These are phyloP conservation scores for Leccinum solheimii DNA, from an alignment of 1,284 basidiomycete species.

Conservation along the genomic window DNA sequence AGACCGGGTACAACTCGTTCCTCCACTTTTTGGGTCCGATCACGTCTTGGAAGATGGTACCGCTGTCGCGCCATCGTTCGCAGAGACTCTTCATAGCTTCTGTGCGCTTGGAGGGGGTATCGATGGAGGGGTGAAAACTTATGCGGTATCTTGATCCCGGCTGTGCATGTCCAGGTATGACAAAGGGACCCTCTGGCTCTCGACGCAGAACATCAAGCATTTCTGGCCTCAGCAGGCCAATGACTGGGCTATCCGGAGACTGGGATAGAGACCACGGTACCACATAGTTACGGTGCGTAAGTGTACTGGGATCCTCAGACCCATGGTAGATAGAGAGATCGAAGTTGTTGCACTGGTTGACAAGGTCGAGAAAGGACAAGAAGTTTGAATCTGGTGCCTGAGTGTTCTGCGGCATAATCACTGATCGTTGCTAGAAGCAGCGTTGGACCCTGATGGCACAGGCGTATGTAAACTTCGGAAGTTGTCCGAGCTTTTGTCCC, in stretches of 20 bases:
- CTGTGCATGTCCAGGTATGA: slow-evolving; percentile 34
- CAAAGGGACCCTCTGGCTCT: slow-evolving; percentile 49
- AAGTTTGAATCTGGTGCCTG: slow-evolving; percentile 33
- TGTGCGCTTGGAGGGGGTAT: slow-evolving; percentile 58
- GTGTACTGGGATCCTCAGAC: slow-evolving; percentile 14
- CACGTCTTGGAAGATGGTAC: slow-evolving; percentile 53
- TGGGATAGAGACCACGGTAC: slow-evolving; percentile 54
- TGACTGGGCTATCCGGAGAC: slow-evolving; percentile 47
- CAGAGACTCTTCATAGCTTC: slow-evolving; percentile 61
- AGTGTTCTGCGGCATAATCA: neutral
- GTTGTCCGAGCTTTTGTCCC: slow-evolving; percentile 24
- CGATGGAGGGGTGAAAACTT: slow-evolving; percentile 52
- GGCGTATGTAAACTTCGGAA: neutral
- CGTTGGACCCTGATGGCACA: neutral
- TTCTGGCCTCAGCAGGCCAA: slow-evolving; percentile 64
- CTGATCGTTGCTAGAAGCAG: neutral
- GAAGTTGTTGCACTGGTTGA: slow-evolving; percentile 67
- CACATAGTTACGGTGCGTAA: slow-evolving; percentile 43
- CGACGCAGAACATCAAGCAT: slow-evolving; percentile 52
- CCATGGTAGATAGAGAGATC: slow-evolving; percentile 33
- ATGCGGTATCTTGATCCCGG: slow-evolving; percentile 38
- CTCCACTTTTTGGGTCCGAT: slow-evolving; percentile 82
- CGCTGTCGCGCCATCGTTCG: slow-evolving; percentile 67
- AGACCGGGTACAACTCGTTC: slow-evolving; percentile 81
- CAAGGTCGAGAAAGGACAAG: slow-evolving; percentile 54